These are phyloP conservation scores for Oxyria digyna DNA, from an alignment of 148 eudicot genomes.

Conservation along the genomic window DNA sequence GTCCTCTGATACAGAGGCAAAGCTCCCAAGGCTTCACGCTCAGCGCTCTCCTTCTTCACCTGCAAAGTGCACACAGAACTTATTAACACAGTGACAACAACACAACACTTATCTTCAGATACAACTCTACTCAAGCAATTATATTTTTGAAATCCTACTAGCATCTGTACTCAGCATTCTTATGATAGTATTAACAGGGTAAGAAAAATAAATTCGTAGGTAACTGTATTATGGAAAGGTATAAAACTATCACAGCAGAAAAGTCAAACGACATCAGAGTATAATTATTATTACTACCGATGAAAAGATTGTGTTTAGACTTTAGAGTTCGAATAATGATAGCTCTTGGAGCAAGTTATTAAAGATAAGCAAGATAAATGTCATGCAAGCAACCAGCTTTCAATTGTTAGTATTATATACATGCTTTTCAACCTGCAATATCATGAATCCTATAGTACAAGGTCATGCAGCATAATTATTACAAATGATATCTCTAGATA, in stretches of 20 bases:
- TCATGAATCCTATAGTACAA: background rate
- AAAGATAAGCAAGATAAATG: no score
- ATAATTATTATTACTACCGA: no score
- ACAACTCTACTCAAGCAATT: no score
- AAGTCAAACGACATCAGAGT: no score
- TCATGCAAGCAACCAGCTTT: no score
- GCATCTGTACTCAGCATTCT: background rate
- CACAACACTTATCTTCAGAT: no score
- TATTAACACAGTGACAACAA: background rate
- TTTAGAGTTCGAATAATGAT: no score
- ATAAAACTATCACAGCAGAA: background rate
- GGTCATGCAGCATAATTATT: background rate
- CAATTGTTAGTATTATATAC: no score
- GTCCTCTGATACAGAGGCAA: constrained; percentile 61
- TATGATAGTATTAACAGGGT: background rate
- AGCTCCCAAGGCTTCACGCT: constrained; percentile 66
- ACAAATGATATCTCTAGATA: background rate
- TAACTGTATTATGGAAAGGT: background rate
- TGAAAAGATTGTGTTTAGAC: no score
- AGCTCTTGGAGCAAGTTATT: no score
- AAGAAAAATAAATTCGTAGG: background rate
- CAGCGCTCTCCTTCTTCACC: constrained; percentile 59
- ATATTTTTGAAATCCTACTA: no score
- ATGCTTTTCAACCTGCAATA: no score
- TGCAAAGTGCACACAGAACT: constrained; percentile 11